phyloP scores from a whole-genome alignment of 805 yeast genomes.

The Jamesozyma hellenica region DNA sequence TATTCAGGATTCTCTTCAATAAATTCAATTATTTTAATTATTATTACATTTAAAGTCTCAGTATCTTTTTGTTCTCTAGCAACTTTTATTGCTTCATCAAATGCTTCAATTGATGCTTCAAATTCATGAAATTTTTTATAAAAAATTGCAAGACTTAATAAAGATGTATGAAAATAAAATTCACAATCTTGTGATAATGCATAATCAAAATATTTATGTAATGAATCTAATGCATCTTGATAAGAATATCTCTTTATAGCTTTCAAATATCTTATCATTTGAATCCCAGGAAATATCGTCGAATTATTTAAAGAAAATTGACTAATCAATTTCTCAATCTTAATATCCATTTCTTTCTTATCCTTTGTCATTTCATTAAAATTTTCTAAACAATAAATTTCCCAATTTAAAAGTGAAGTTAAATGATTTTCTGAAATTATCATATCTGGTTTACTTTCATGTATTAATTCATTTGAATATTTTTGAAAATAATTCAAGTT shows the following conservation, averaged over 20 bases:
- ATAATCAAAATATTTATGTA: conserved; percentile 60
- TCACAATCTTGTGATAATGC: conserved; percentile 58
- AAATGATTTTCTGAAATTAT: conserved; percentile 13
- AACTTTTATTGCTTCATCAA: conserved; percentile 77
- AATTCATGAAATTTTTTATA: conserved; percentile 60
- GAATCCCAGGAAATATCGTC: conserved; percentile 21
- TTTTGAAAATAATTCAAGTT: background rate
- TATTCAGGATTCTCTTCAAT: conserved; percentile 57
- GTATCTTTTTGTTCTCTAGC: conserved; percentile 80
- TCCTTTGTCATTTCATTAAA: background rate
- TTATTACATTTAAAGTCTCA: conserved; percentile 56
- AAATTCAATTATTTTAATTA: conserved; percentile 67
- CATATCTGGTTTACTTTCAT: background rate
- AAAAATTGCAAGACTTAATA: conserved; percentile 59
- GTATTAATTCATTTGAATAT: background rate
- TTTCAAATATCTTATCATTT: conserved; percentile 17
- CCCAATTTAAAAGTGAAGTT: conserved; percentile 18
- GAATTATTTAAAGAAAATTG: conserved; percentile 14
- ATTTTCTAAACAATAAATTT: conserved; percentile 7
- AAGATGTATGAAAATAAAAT: conserved; percentile 61
- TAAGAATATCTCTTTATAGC: conserved; percentile 11
- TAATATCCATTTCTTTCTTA: background rate
- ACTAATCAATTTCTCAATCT: conserved; percentile 1
- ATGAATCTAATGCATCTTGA: conserved; percentile 37
- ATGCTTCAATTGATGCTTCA: conserved; percentile 63